Evolutionary conservation across 441 rosid genomes (phyloP), one percentile per base, ranked within the genome.

Genomic region (Populus tomentosa): DNA sequence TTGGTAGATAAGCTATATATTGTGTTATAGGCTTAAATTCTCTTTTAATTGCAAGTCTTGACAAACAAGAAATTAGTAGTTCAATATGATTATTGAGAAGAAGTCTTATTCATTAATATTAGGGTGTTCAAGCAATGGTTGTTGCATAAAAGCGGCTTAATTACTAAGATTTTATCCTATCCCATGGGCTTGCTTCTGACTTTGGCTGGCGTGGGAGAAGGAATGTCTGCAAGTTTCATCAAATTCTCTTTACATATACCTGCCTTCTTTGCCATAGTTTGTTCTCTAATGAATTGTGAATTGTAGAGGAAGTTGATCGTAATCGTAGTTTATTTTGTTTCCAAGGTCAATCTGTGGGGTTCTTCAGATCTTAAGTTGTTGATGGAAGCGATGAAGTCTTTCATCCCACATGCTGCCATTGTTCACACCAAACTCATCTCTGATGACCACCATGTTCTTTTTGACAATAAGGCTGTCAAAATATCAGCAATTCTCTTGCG

Each of bases 401-500:
- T 95, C 82, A 89, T 92, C 82, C 98, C 98, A 76, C 95, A 91
- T 79, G 97, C 97, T 70, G 92, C 99, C 72, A 95, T 94, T 98
- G 95, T 94, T 86, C 93, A 95, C 80, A 87, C 99, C 1, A 85
- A 78, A 61, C 40, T 36, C 40, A 86, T 95, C 80, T 95, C 92
- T 82, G 97, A 97, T 69, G 89, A 88, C 18, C 89, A 90, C 74
- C 78, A 89, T 77, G 86, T 88, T 76, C 91, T 95, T 75, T 83
- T 92, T 61, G 79, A 90, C 59, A 91, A 92, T 59, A 93, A 93
- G 82, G 88, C 90, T 78, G 94, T 93, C 80, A 93, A 91, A 87
- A 90, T 95, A 84, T n/a, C 95, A n/a, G 98, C 98, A 23, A 76
- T 91, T 80, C 81, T 88, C 64, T 77, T 95, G 71, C 84, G 76